Percentiles rank a stretch among this genome's conserved stretches.
phyloP scores from a whole-genome alignment of 2,329 filamentous ascomycete species.

The Tympanopsis confertula region DNA sequence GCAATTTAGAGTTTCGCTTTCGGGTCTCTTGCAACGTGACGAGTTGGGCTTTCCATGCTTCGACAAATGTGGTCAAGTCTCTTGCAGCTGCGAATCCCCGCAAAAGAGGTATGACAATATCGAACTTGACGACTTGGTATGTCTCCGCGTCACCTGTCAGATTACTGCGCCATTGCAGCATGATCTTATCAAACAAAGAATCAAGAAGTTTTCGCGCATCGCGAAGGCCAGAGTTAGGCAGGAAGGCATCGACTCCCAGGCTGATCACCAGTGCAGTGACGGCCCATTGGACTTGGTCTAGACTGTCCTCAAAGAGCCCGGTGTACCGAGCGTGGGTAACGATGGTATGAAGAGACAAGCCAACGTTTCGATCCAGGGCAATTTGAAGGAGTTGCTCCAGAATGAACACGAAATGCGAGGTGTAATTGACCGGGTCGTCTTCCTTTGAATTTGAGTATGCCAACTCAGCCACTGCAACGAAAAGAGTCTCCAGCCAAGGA shows the following conservation, averaged over 20 bases:
- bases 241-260: constrained; percentile 25
- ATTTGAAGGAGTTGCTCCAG: constrained; percentile 24
- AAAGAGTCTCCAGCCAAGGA: constrained; percentile 1
- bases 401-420: constrained; percentile 16
- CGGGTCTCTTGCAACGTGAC: constrained; percentile 19
- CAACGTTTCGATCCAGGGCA: constrained; percentile 20
- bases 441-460: neutral
- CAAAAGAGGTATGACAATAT: constrained; percentile 23
- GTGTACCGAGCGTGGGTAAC: constrained; percentile 25
- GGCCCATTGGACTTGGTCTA: constrained; percentile 22
- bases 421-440: constrained; percentile 5
- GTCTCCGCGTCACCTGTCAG: constrained; percentile 6
- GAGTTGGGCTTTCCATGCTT: constrained; percentile 24
- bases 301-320: constrained; percentile 18
- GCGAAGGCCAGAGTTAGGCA: constrained; percentile 26
- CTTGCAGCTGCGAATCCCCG: constrained; percentile 24
- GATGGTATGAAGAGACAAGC: constrained; percentile 23
- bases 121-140: constrained; percentile 20
- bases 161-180: constrained; percentile 15
- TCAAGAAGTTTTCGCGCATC: constrained; percentile 20
- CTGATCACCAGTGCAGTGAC: constrained; percentile 25
- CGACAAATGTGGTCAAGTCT: constrained; percentile 23
- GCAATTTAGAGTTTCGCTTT: constrained; percentile 8
- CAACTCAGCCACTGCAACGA: neutral
- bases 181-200: constrained; percentile 19